These are phyloP conservation scores for Cadophora luteo-olivacea DNA, from an alignment of 2,329 filamentous ascomycete species.

Conservation along the genomic window DNA sequence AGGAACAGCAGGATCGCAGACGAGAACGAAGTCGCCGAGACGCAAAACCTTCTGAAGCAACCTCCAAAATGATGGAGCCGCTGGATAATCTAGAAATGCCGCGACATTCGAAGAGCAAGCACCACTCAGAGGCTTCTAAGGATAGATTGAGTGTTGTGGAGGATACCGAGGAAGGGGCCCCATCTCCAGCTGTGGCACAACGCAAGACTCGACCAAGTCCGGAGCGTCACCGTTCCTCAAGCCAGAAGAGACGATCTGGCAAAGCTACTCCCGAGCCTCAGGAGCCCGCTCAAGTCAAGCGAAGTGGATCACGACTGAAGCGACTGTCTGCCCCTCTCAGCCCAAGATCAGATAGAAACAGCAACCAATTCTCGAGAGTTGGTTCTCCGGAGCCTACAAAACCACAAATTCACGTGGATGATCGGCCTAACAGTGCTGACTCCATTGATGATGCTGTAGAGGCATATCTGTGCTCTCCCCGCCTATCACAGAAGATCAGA, in stretches of 20 bases:
- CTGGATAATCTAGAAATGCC: conserved; percentile 43
- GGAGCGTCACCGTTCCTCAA: conserved; percentile 45
- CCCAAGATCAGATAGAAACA: conserved; percentile 44
- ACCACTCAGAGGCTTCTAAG: conserved; percentile 31
- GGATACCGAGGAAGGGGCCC: conserved; percentile 66
- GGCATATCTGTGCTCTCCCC: conserved; percentile 80
- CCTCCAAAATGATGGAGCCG: conserved; percentile 42
- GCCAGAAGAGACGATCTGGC: conserved; percentile 51
- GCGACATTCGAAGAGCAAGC: conserved; percentile 38
- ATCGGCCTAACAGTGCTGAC: conserved; percentile 79
- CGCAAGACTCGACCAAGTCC: conserved; percentile 54
- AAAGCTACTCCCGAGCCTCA: conserved; percentile 56
- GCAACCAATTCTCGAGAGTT: conserved; percentile 42
- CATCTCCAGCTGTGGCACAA: conserved; percentile 72
- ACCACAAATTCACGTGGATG: conserved; percentile 57
- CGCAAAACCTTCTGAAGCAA: conserved; percentile 39
- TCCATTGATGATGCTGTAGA: conserved; percentile 90
- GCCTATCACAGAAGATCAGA: conserved; percentile 85
- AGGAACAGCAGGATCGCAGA: conserved; percentile 33
- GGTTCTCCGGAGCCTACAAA: conserved; percentile 39
- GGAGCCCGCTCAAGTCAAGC: conserved; percentile 54
- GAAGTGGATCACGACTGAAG: conserved; percentile 64
- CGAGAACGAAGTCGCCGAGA: conserved; percentile 35
- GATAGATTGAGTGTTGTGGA: conserved; percentile 30
- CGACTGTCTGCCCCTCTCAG: conserved; percentile 59